Percentiles rank a stretch among this genome's conserved stretches.
phyloP scores from a whole-genome alignment of 2,329 filamentous ascomycete genomes.

The Aureobasidium sp. region DNA sequence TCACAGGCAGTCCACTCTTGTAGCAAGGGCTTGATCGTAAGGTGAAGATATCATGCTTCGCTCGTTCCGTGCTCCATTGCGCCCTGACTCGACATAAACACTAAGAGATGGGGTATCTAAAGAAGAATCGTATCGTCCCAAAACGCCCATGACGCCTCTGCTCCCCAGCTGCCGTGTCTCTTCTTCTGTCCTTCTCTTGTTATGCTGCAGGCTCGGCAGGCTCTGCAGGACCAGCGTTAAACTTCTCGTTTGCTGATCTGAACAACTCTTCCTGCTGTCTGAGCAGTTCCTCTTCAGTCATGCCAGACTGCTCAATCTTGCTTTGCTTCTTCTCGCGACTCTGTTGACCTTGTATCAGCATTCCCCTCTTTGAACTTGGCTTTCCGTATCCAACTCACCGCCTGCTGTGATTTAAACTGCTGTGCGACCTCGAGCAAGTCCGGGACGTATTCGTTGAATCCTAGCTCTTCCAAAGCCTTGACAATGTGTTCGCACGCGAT shows the following conservation, averaged over 20 bases:
- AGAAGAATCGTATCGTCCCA: constrained; percentile 5
- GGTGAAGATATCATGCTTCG: not conserved
- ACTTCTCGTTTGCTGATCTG: constrained; percentile 66
- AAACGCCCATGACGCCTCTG: constrained; percentile 4
- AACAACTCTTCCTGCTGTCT: constrained; percentile 88
- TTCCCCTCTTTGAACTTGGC: constrained; percentile 7
- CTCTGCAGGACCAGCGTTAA: constrained; percentile 36
- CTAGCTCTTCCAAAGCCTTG: constrained; percentile 83
- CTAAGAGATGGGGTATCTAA: constrained; percentile 8
- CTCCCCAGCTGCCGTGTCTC: not conserved
- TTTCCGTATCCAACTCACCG: constrained; percentile 47
- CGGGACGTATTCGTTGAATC: constrained; percentile 84
- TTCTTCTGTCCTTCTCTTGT: not conserved
- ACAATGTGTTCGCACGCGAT: constrained; percentile 98
- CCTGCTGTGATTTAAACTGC: constrained; percentile 87
- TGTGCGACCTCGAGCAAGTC: constrained; percentile 79
- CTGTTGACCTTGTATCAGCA: constrained; percentile 36
- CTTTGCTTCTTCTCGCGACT: constrained; percentile 93
- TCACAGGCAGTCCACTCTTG: not conserved
- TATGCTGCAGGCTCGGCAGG: not conserved
- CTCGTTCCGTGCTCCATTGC: not conserved
- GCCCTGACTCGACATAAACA: not conserved
- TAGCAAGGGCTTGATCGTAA: not conserved
- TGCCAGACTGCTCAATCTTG: constrained; percentile 89
- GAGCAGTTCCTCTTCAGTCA: constrained; percentile 83